Conservation (phyloP, 2,329 filamentous ascomycete species). For the Saccharata proteae region DNA sequence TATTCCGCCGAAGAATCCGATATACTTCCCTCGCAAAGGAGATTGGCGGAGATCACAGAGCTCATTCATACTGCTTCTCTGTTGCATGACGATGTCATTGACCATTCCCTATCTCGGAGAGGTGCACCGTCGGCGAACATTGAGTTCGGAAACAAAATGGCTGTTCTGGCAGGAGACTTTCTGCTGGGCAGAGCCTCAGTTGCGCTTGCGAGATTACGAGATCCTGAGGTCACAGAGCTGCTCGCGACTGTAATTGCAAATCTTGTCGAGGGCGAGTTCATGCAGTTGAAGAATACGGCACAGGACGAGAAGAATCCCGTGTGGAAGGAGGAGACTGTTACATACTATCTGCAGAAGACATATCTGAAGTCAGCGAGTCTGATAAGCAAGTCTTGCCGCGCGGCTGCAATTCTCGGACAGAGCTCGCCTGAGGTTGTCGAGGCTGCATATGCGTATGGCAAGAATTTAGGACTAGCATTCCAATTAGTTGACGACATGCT, state of each 20-base stretch:
- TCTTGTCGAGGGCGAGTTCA: conserved; percentile 95
- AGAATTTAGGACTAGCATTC: conserved; percentile 88
- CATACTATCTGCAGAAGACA: conserved; percentile 95
- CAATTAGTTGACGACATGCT: conserved; percentile 97
- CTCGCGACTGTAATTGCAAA: conserved; percentile 95
- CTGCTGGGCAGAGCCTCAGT: conserved; percentile 86
- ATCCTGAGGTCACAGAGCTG: conserved; percentile 89
- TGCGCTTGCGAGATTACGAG: conserved; percentile 75
- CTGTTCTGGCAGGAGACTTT: conserved; percentile 94
- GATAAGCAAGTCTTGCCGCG: conserved; percentile 91
- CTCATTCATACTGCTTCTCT: conserved; percentile 94
- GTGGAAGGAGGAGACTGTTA: conserved; percentile 79
- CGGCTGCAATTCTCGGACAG: conserved; percentile 74
- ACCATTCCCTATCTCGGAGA: conserved; percentile 75
- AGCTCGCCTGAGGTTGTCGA: conserved; percentile 70
- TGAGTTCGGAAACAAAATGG: conserved; percentile 98
- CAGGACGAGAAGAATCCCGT: conserved; percentile 71
- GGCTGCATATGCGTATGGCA: conserved; percentile 81
- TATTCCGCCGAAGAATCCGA: conserved; percentile 40
- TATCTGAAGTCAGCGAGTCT: conserved; percentile 94
- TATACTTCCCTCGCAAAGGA: conserved; percentile 84
- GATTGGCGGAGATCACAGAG: conserved; percentile 92
- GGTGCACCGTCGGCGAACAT: conserved; percentile 81
- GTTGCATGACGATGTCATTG: conserved; percentile 96
- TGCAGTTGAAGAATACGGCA: conserved; percentile 96